Conservation (phyloP, 345 rosid species). For the Alliaria petiolata region DNA sequence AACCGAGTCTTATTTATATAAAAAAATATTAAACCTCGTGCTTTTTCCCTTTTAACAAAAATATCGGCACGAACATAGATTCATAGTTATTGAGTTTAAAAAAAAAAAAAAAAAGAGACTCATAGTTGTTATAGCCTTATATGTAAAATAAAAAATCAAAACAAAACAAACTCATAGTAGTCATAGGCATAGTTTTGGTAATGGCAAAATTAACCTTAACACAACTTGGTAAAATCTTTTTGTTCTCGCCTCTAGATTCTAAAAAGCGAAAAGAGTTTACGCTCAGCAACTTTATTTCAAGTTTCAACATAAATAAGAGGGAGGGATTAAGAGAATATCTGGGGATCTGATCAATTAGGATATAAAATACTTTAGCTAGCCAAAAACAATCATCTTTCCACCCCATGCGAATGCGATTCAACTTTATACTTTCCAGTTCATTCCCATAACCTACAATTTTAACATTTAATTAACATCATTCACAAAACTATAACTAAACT, state of each 20-base stretch:
- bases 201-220: neutral
- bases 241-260: conserved; percentile 22
- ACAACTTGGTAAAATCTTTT: neutral
- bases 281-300: conserved; percentile 19
- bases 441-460: conserved; percentile 12
- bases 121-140: neutral
- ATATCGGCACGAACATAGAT: too few species aligned
- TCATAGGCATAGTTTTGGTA: neutral
- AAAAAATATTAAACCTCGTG: too few species aligned
- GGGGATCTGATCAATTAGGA: conserved; percentile 33
- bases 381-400: conserved; percentile 30
- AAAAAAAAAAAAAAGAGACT: neutral
- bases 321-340: conserved; percentile 27
- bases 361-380: neutral
- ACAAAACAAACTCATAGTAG: neutral
- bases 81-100: neutral
- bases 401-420: conserved; percentile 29
- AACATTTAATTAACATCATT: neutral
- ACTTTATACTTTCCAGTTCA: conserved; percentile 36
- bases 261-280: conserved; percentile 24
- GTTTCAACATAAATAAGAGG: conserved; percentile 26
- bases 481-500: neutral
- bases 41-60: too few species aligned
- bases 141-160: neutral
- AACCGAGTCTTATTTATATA: too few species aligned